Evolutionary conservation across 2,329 filamentous ascomycete species (phyloP), one percentile per base, ranked within the genome.

Genomic region (Leptodontidium sp.): DNA sequence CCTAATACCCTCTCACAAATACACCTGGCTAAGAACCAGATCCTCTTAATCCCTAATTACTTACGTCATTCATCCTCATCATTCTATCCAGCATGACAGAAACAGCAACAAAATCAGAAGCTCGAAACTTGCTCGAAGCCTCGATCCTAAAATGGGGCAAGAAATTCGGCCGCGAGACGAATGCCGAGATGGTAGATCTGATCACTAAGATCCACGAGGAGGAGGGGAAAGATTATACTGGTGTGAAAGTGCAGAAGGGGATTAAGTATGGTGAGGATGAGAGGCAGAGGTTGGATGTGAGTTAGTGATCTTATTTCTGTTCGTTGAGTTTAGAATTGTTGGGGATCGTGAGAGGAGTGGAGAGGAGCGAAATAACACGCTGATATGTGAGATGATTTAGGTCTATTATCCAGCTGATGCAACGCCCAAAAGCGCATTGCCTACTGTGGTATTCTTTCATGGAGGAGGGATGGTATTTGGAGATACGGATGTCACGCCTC

Each of bases 361-460:
- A 21, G 17, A 12, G 8, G 14, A 15, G 12, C 1, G 3, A 3
- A 32, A 17, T 17, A 5, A 3, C 1, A 21, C 21, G 32, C 17
- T 59, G 17, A 59, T 40, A 3, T 21, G 12, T 26, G n/a, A 5
- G 24, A 26, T 40, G 8, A 26, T 2, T 4, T 15, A 62, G 59
- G n/a, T 62, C 1, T 62, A 62, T 17, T 49, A 29, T 45, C 59
- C 59, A 1, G 24, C 21, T 17, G 29, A 17, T 5, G 24, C 40
- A 50, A 32, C 59, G 5, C 40, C 59, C 1, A 24, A 55, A 4
- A 55, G 40, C 17, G 26, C 12, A 15, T 12, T 61, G 6, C 63
- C 63, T 26, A 52, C 58, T 9, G 52, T 58, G 40, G 40, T 65
- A 5, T 65, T 65, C 24, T 65, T 65, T 38, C 52, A 58, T n/a